Conservation (phyloP, 2,329 filamentous ascomycete genomes). For the Colletotrichum eleusines region DNA sequence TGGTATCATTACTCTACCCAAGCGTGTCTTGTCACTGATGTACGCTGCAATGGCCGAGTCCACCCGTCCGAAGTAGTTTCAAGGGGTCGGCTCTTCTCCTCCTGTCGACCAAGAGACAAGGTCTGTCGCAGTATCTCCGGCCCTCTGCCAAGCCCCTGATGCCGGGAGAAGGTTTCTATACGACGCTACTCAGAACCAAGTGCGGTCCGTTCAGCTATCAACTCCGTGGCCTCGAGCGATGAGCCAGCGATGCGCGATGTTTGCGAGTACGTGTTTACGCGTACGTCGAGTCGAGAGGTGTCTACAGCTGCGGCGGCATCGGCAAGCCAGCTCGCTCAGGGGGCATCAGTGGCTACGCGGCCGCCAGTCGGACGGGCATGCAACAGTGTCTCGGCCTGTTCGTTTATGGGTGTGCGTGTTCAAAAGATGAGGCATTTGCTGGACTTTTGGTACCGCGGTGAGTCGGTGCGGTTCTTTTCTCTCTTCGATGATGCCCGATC, state of each 20-base stretch:
- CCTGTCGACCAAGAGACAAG: neutral
- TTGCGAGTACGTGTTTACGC: neutral
- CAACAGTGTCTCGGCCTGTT: constrained; percentile 14
- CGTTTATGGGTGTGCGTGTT: constrained; percentile 12
- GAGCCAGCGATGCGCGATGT: neutral
- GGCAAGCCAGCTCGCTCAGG: too few relatives aligned
- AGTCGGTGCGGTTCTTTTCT: neutral
- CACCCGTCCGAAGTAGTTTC: too few relatives aligned
- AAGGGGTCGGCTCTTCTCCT: too few relatives aligned
- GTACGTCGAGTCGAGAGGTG: neutral
- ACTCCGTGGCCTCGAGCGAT: neutral
- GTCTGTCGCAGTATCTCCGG: neutral
- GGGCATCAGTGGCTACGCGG: neutral
- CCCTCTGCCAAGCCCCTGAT: neutral
- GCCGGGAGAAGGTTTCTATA: neutral
- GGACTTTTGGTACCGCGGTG: neutral
- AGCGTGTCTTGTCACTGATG: too few relatives aligned
- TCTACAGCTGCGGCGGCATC: neutral
- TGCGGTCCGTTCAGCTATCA: neutral
- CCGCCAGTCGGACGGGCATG: neutral
- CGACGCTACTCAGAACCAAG: neutral
- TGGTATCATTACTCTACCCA: too few relatives aligned
- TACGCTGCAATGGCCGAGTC: too few relatives aligned
- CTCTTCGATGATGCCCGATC: too few relatives aligned
- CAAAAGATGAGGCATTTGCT: neutral